Conservation (phyloP, 2,329 filamentous ascomycete genomes). For the Elsinoe fawcettii region DNA sequence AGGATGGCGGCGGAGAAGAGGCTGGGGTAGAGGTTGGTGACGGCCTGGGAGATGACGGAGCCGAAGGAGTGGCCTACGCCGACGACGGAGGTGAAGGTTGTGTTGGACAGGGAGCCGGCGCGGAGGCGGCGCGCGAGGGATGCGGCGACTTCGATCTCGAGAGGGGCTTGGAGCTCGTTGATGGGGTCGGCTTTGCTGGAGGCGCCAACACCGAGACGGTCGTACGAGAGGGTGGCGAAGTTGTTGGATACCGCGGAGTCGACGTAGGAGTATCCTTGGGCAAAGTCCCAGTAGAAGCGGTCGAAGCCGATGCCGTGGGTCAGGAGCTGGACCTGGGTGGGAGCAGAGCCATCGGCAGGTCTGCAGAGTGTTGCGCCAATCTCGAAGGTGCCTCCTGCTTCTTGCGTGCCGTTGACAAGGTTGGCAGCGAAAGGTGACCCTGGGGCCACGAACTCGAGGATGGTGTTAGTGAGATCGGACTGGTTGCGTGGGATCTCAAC, state of each 20-base stretch:
- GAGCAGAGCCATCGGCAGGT: conserved; percentile 19
- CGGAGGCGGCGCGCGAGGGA: conserved; percentile 28
- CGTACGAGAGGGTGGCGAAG: conserved; percentile 37
- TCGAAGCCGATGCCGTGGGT: conserved; percentile 37
- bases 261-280: conserved; percentile 34
- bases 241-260: conserved; percentile 33
- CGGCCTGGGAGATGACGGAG: conserved; percentile 39
- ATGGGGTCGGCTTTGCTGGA: conserved; percentile 34
- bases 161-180: conserved; percentile 31
- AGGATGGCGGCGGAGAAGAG: conserved; percentile 39
- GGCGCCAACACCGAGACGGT: conserved; percentile 34
- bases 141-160: conserved; percentile 33
- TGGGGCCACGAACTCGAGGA: conserved; percentile 18
- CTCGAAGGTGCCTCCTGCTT: conserved; percentile 19
- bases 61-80: conserved; percentile 35
- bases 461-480: conserved; percentile 25
- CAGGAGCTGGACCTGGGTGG: conserved; percentile 32
- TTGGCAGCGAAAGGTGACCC: conserved; percentile 18
- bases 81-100: conserved; percentile 30
- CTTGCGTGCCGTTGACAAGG: conserved; percentile 17
- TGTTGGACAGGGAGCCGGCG: conserved; percentile 24
- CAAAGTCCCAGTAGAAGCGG: conserved; percentile 31
- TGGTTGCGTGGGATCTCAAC: conserved; percentile 24
- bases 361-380: conserved; percentile 23
- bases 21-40: conserved; percentile 46